phyloP scores from a whole-genome alignment of 129 eudicot species.

The Tagetes erecta region DNA sequence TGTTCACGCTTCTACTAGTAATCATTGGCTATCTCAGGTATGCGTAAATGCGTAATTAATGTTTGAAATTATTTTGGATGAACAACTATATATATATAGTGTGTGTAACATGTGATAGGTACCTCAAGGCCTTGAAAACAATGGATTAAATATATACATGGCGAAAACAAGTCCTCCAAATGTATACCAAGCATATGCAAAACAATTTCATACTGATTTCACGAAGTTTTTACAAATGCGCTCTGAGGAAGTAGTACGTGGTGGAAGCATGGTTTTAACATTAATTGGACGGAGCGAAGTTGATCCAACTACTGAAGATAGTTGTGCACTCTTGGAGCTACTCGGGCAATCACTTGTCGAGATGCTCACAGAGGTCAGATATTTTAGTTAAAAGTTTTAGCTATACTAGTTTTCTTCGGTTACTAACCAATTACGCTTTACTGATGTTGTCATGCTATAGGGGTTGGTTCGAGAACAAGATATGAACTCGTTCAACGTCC shows the following conservation, averaged over 20 bases:
- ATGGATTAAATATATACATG: neutral
- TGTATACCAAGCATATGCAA: neutral
- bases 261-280: constrained; percentile 12
- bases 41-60: no score
- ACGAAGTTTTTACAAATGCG: constrained; percentile 1
- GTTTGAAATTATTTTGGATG: neutral
- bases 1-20: neutral
- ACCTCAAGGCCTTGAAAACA: constrained; percentile 1
- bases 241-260: neutral
- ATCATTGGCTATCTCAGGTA: constrained; percentile 9
- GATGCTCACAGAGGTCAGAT: neutral
- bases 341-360: neutral
- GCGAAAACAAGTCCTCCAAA: neutral
- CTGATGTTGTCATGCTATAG: neutral
- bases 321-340: neutral
- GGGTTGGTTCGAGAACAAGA: neutral
- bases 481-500: constrained; percentile 1
- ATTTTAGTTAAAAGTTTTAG: neutral
- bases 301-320: neutral
- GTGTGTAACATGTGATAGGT: neutral
- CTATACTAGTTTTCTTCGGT: no score
- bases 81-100: neutral
- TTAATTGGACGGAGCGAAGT: neutral
- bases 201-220: neutral
- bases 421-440: neutral